Conservation (phyloP, 2,329 filamentous ascomycete genomes). For the Periconia sp. region DNA sequence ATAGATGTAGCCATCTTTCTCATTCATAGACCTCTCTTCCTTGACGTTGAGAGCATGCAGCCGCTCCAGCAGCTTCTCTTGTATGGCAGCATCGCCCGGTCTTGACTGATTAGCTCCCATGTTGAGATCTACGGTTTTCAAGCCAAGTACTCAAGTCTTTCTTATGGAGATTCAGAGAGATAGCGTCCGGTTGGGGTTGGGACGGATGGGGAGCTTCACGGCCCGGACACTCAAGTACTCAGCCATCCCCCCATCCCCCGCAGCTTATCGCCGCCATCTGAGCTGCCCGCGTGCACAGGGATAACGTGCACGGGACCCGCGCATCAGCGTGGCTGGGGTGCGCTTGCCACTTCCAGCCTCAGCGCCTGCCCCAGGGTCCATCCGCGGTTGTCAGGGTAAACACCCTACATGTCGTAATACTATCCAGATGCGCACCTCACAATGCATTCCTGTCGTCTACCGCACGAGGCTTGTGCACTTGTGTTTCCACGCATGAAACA, state of each 20-base stretch:
- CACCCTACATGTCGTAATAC: too few relatives aligned
- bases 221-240: too few relatives aligned
- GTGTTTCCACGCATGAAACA: too few relatives aligned
- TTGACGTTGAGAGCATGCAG: constrained; percentile 54
- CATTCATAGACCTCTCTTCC: constrained; percentile 46
- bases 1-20: constrained; percentile 62
- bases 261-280: constrained; percentile 6
- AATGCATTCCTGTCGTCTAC: too few relatives aligned
- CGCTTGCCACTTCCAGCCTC: background rate
- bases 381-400: constrained; percentile 1
- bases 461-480: too few relatives aligned
- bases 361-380: background rate
- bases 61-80: constrained; percentile 49
- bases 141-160: too few relatives aligned
- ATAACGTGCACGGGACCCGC: background rate
- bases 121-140: too few relatives aligned
- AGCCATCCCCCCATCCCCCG: too few relatives aligned
- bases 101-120: constrained; percentile 46
- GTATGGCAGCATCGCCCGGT: constrained; percentile 41
- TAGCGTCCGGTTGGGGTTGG: too few relatives aligned
- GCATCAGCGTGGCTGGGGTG: background rate
- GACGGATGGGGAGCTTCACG: too few relatives aligned
- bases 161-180: background rate
- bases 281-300: constrained; percentile 7
- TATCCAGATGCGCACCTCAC: too few relatives aligned